These are phyloP conservation scores for Suillus bovinus DNA, from an alignment of 768 basidiomycete species.

Conservation along the genomic window DNA sequence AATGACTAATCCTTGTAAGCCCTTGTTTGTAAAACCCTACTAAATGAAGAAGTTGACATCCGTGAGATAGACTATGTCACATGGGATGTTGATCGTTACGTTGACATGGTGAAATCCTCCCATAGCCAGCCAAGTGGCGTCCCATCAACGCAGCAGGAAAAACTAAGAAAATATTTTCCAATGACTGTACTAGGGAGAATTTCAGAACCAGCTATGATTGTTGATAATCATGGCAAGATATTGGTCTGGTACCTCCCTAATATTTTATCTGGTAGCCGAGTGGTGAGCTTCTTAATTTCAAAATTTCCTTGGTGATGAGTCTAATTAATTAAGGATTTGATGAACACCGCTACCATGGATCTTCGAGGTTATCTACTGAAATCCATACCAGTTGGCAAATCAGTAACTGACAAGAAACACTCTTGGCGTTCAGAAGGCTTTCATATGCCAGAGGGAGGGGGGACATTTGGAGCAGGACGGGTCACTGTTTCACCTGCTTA, in stretches of 20 bases:
- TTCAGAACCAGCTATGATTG: background rate
- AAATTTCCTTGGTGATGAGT: background rate
- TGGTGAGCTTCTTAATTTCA: background rate
- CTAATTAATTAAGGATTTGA: background rate
- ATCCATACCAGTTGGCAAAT: background rate
- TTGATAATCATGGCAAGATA: slow-evolving; percentile 2
- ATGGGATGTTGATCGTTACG: background rate
- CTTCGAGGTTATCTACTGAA: background rate
- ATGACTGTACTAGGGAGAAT: background rate
- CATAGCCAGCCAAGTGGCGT: background rate
- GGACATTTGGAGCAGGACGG: background rate
- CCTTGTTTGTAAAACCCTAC: background rate
- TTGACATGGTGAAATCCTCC: background rate
- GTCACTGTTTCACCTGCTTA: background rate
- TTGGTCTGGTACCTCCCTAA: background rate
- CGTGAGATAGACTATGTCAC: background rate
- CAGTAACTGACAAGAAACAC: too few species aligned
- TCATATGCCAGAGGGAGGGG: background rate
- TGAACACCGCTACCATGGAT: background rate
- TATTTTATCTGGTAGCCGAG: background rate
- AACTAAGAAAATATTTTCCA: background rate
- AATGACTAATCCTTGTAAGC: background rate
- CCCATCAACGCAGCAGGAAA: background rate
- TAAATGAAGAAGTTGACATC: background rate
- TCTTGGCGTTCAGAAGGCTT: background rate